These are phyloP conservation scores for Chenopodium album DNA, from an alignment of 148 eudicot genomes.

Conservation along the genomic window DNA sequence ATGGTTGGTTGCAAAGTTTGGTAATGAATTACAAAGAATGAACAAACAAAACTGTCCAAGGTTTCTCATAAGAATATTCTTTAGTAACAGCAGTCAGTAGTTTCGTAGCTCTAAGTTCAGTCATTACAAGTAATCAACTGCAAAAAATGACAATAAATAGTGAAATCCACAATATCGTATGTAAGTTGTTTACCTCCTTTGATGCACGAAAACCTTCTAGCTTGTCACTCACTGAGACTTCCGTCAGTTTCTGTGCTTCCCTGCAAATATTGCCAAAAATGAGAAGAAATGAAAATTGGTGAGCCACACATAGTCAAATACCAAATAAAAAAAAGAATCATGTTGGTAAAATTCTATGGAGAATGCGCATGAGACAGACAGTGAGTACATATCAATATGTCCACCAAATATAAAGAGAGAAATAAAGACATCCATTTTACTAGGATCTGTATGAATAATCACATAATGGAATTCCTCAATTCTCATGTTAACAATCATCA, in stretches of 20 bases:
- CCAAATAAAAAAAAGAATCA: neutral
- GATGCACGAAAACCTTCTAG: slow-evolving; percentile 93
- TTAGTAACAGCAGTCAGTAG: neutral
- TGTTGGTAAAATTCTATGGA: neutral
- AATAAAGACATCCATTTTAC: neutral
- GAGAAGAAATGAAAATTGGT: neutral
- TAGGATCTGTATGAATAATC: neutral
- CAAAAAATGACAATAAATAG: neutral
- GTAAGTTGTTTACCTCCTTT: slow-evolving; percentile 60
- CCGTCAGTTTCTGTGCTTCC: slow-evolving; percentile 64
- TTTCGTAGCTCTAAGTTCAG: neutral
- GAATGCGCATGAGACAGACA: neutral
- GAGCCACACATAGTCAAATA: neutral
- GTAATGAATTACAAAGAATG: neutral
- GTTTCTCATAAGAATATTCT: neutral
- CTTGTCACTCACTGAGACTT: slow-evolving; percentile 93
- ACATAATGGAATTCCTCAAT: neutral
- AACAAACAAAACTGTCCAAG: neutral
- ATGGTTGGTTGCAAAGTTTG: neutral
- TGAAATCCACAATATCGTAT: neutral
- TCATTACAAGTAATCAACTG: neutral
- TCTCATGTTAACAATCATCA: neutral
- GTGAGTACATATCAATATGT: neutral
- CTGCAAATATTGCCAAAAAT: slow-evolving; percentile 39
- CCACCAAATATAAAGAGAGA: neutral